Conservation (phyloP, 176 grass and related monocot genomes). For the Coix lacrymajobi region DNA sequence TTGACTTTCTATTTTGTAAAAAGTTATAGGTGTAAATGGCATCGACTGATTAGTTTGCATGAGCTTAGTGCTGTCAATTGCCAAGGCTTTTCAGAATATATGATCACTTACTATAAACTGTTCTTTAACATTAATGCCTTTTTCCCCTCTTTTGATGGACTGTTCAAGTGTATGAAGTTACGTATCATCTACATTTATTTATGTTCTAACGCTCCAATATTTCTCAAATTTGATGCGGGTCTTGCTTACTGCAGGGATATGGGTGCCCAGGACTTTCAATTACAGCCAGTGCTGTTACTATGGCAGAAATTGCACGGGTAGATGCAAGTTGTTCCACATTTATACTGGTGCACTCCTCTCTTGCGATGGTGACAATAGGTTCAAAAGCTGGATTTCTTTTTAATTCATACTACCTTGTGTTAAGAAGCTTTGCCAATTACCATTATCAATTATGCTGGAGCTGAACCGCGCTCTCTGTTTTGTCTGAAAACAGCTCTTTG, state of each 20-base stretch:
- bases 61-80: not conserved
- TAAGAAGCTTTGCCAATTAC: not conserved
- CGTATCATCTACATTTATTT: not conserved
- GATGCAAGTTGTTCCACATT: slow-evolving; percentile 75
- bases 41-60: not conserved
- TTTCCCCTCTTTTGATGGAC: not conserved
- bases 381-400: not conserved
- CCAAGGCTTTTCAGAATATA: not conserved
- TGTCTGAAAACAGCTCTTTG: slow-evolving; percentile 40
- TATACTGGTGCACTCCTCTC: slow-evolving; percentile 74
- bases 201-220: not conserved
- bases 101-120: not conserved
- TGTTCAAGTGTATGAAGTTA: not conserved
- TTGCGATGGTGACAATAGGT: slow-evolving; percentile 79
- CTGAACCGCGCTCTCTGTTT: not conserved
- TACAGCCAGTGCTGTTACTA: slow-evolving; percentile 56
- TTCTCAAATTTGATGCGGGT: not conserved
- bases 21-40: not conserved
- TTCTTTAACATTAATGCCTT: not conserved
- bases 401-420: not conserved
- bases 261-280: slow-evolving; percentile 63
- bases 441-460: not conserved
- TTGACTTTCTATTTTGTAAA: not conserved
- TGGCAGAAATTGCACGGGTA: slow-evolving; percentile 65
- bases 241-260: slow-evolving; percentile 43